These are phyloP conservation scores for Silene conica DNA, from an alignment of 148 eudicot species.

Conservation along the genomic window DNA sequence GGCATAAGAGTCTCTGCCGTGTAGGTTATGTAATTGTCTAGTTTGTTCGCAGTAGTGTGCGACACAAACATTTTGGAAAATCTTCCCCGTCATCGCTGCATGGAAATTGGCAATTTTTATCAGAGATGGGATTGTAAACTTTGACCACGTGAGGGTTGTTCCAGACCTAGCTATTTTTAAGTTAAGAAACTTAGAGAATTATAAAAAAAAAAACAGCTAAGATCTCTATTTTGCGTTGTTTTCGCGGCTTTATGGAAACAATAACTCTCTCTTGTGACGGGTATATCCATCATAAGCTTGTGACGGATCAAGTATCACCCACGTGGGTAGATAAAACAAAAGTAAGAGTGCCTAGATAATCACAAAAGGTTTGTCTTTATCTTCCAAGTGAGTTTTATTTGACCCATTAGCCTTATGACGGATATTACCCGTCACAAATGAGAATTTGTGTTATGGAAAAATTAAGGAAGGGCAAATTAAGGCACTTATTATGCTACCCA, in stretches of 20 bases:
- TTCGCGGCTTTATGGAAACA: background rate
- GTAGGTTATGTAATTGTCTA: constrained; percentile 60
- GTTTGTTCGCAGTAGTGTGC: constrained; percentile 62
- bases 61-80: constrained; percentile 71
- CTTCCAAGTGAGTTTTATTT: too few species aligned
- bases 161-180: background rate
- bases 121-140: constrained; percentile 33
- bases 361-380: too few species aligned
- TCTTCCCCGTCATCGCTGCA: constrained; percentile 90
- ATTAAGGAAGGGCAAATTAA: background rate
- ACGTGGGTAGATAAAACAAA: too few species aligned
- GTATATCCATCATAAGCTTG: too few species aligned
- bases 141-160: constrained; percentile 8
- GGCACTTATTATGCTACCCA: background rate
- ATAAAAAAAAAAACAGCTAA: background rate
- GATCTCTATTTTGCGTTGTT: background rate
- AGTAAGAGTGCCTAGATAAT: too few species aligned
- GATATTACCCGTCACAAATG: too few species aligned
- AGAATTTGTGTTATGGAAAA: background rate
- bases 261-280: too few species aligned
- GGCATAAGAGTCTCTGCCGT: constrained; percentile 49
- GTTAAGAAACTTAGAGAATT: background rate
- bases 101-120: constrained; percentile 53
- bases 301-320: too few species aligned
- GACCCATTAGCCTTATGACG: too few species aligned